A percentile compares a stretch with the other conserved stretches of the same genome.
Evolutionary conservation across 163 green algal genomes (phyloP).

Genomic region (Scenedesmus sp.): DNA sequence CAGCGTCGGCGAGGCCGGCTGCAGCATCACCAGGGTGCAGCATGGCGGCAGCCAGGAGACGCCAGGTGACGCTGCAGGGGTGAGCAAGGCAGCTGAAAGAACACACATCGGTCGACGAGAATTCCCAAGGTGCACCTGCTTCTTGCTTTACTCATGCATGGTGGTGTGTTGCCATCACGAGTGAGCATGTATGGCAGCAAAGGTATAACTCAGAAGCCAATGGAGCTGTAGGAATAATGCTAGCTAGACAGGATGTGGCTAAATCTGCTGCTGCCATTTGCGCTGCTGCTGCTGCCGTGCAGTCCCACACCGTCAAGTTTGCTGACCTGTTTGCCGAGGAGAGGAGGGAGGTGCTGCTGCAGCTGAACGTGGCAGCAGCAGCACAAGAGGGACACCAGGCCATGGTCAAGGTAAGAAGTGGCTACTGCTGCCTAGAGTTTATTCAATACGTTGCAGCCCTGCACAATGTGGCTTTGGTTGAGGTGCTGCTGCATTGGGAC

Average conservation of each 20-base stretch:
- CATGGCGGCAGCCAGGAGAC: neutral
- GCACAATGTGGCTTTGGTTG: no score
- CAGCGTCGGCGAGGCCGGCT: neutral
- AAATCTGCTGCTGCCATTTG: neutral
- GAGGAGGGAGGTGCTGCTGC: slow-evolving; percentile 27
- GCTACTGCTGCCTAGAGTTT: neutral
- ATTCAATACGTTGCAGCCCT: no score
- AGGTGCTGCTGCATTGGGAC: no score
- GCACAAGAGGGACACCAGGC: neutral
- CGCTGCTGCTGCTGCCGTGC: neutral
- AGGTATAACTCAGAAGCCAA: no score
- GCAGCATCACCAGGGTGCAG: neutral
- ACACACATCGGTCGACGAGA: no score
- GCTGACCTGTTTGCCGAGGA: slow-evolving; percentile 35
- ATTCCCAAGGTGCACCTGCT: no score
- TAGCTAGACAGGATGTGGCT: neutral
- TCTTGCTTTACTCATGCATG: no score
- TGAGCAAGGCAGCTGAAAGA: no score
- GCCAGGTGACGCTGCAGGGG: neutral
- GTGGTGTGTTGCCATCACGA: no score
- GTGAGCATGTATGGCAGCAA: no score
- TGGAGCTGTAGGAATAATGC: neutral
- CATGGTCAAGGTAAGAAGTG: neutral
- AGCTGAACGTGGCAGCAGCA: slow-evolving; percentile 33
- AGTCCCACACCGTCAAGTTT: slow-evolving; percentile 6